phyloP scores from a whole-genome alignment of 176 grass and related monocot genomes.

The Triticum urartu region DNA sequence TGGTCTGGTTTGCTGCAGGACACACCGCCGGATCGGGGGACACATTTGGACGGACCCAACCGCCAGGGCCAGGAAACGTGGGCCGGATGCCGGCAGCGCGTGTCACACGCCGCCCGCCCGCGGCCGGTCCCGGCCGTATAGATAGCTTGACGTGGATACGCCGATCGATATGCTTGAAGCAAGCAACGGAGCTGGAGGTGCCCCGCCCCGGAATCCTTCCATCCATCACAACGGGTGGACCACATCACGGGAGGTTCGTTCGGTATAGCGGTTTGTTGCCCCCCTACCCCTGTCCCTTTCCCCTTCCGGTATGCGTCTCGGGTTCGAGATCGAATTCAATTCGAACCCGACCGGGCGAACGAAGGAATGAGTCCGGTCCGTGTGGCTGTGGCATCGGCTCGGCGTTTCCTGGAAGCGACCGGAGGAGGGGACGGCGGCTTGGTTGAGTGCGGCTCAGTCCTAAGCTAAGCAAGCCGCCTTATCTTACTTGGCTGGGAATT shows the following conservation, averaged over 20 bases:
- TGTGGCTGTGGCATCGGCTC: background rate
- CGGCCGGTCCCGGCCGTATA: background rate
- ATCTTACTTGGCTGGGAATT: conserved; percentile 27
- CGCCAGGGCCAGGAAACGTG: conserved; percentile 25
- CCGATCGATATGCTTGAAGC: background rate
- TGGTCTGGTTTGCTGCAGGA: conserved; percentile 2
- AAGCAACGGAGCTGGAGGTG: background rate
- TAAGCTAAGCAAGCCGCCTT: conserved; percentile 18
- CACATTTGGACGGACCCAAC: background rate
- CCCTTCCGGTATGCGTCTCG: background rate
- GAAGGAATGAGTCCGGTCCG: background rate
- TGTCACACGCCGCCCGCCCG: background rate
- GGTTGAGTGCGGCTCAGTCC: background rate
- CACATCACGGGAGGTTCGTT: conserved; percentile 21
- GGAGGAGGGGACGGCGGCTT: background rate
- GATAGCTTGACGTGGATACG: background rate
- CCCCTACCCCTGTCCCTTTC: conserved; percentile 19
- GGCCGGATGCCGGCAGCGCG: conserved; percentile 26
- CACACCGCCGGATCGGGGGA: background rate
- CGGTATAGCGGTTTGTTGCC: conserved; percentile 31
- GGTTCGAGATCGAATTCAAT: background rate
- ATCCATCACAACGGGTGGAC: background rate
- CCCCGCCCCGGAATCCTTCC: background rate
- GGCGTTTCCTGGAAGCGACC: conserved; percentile 30
- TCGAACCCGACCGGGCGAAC: background rate